Conservation (phyloP, 2,329 filamentous ascomycete species). For the Fonsecaea nubica region DNA sequence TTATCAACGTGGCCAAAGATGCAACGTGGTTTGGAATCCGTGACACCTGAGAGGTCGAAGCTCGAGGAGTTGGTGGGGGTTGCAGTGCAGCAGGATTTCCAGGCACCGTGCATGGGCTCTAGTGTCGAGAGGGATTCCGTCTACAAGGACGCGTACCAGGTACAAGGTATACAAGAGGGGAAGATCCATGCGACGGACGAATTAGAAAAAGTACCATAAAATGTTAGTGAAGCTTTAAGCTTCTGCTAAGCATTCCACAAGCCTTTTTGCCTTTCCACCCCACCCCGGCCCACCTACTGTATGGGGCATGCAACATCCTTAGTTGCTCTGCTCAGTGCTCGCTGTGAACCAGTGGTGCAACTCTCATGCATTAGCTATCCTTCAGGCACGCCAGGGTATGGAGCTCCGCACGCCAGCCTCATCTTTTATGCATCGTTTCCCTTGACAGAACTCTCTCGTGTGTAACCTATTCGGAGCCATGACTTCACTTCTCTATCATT, state of each 20-base stretch:
- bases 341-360: background rate
- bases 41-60: background rate
- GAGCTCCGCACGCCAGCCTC: constrained; percentile 1
- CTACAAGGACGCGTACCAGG: too few relatives aligned
- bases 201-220: background rate
- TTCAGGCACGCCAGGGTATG: background rate
- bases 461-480: background rate
- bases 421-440: background rate
- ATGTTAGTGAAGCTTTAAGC: background rate
- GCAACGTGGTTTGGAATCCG: background rate
- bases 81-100: background rate
- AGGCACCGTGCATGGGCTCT: background rate
- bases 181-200: background rate
- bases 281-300: background rate
- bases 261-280: background rate
- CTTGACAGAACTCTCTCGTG: background rate
- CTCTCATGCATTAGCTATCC: background rate
- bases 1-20: constrained; percentile 1
- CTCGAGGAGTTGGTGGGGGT: background rate
- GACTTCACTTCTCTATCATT: background rate
- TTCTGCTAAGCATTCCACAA: background rate
- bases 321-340: background rate
- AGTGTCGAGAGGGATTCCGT: background rate
- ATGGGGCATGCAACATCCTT: background rate
- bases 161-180: background rate